Evolutionary conservation across 495 filamentous ascomycete species (phyloP).

Genomic region (Bathelium albidoporum): DNA sequence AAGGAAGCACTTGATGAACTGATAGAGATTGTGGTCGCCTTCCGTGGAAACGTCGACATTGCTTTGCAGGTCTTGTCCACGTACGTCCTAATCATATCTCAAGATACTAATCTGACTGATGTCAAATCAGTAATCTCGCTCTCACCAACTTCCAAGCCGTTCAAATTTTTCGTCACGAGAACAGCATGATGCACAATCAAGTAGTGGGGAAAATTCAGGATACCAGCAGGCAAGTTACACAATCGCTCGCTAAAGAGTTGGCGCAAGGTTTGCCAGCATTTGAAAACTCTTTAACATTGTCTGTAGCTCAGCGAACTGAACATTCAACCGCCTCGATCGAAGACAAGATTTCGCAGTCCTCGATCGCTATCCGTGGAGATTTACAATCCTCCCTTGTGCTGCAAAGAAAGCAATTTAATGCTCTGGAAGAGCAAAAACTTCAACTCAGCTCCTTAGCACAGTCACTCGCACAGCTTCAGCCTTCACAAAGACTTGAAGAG

Average conservation of each 20-base stretch:
- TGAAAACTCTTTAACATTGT: neutral
- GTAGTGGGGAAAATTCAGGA: neutral
- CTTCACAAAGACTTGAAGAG: neutral
- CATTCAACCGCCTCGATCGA: neutral
- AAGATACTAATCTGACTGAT: neutral
- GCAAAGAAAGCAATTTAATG: neutral
- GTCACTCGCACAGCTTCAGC: neutral
- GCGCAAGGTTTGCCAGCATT: neutral
- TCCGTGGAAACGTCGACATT: conserved; percentile 1
- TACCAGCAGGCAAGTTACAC: neutral
- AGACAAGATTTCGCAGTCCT: neutral
- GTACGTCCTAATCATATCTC: neutral
- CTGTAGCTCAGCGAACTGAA: neutral
- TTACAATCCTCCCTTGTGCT: neutral
- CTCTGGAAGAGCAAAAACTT: neutral
- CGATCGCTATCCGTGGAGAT: neutral
- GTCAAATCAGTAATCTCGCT: neutral
- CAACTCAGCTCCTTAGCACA: neutral
- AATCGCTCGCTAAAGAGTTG: neutral
- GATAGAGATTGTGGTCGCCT: neutral
- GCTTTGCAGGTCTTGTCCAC: conserved; percentile 1
- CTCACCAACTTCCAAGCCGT: neutral
- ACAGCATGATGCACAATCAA: neutral
- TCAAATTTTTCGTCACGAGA: neutral
- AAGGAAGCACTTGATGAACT: neutral